Conservation (phyloP, 2,329 filamentous ascomycete species). For the Myotisia sp. region DNA sequence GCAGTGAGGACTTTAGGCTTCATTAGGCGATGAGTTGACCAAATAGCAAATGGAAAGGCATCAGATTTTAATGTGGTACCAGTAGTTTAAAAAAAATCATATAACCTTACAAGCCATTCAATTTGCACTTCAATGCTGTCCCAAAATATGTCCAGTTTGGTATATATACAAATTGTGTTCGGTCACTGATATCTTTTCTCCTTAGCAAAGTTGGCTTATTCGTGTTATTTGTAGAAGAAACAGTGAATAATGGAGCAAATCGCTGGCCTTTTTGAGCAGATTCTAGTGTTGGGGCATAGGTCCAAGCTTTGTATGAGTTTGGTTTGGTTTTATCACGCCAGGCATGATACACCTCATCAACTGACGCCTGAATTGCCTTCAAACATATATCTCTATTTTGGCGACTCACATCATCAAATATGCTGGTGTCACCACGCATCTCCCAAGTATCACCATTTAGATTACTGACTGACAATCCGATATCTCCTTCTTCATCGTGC, state of each 20-base stretch:
- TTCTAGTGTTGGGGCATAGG: conserved; percentile 3
- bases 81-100: too few relatives aligned
- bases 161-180: conserved; percentile 2
- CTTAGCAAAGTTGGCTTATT: background rate
- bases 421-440: background rate
- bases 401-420: conserved; percentile 4
- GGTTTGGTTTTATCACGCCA: conserved; percentile 1
- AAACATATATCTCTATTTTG: conserved; percentile 3
- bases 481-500: conserved; percentile 3
- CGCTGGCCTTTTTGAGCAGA: background rate
- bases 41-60: too few relatives aligned
- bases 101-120: conserved; percentile 2
- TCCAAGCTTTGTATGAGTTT: conserved; percentile 2
- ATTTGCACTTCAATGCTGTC: conserved; percentile 3
- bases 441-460: conserved; percentile 1
- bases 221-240: background rate
- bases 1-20: too few relatives aligned
- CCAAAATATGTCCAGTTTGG: conserved; percentile 3
- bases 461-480: conserved; percentile 2
- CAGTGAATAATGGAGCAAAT: conserved; percentile 1
- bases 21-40: too few relatives aligned
- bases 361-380: conserved; percentile 1
- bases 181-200: background rate
- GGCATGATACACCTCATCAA: conserved; percentile 2
- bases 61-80: too few relatives aligned